A percentile compares a stretch with the other conserved stretches of the same genome.
Conservation (phyloP, 225 moss, liverwort and hornwort species). For the Marchantia polymorpha region DNA sequence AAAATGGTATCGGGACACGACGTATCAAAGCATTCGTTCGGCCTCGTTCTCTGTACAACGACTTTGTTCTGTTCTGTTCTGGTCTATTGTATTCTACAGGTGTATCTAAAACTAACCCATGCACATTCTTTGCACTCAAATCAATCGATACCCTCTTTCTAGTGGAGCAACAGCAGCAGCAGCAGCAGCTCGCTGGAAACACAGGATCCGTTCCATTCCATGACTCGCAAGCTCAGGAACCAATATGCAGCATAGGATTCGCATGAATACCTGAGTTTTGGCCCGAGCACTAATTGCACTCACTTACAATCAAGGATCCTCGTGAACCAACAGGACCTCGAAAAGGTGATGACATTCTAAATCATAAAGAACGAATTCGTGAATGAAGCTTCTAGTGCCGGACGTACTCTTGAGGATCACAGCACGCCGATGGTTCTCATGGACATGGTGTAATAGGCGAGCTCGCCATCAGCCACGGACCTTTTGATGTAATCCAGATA, state of each 20-base stretch:
- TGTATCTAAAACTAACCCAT: background rate
- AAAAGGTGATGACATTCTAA: background rate
- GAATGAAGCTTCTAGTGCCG: background rate
- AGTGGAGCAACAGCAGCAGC: background rate
- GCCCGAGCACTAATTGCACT: background rate
- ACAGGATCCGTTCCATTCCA: no score
- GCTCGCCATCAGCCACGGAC: conserved; percentile 39
- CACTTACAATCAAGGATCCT: background rate
- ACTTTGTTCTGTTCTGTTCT: background rate
- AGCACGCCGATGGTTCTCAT: conserved; percentile 9
- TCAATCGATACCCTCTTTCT: background rate
- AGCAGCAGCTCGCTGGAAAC: background rate
- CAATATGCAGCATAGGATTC: no score
- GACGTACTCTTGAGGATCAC: background rate
- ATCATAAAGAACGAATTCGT: no score
- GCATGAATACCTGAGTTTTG: no score
- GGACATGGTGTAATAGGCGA: conserved; percentile 36
- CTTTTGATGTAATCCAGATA: conserved; percentile 40
- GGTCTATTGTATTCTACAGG: background rate
- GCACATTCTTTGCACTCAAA: background rate
- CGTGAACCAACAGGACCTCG: background rate
- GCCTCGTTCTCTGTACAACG: background rate
- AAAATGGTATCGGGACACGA: background rate
- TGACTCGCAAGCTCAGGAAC: no score
- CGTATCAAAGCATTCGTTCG: background rate